phyloP scores from a whole-genome alignment of 164 flowering plant genomes.

The Hamamelis virginiana region DNA sequence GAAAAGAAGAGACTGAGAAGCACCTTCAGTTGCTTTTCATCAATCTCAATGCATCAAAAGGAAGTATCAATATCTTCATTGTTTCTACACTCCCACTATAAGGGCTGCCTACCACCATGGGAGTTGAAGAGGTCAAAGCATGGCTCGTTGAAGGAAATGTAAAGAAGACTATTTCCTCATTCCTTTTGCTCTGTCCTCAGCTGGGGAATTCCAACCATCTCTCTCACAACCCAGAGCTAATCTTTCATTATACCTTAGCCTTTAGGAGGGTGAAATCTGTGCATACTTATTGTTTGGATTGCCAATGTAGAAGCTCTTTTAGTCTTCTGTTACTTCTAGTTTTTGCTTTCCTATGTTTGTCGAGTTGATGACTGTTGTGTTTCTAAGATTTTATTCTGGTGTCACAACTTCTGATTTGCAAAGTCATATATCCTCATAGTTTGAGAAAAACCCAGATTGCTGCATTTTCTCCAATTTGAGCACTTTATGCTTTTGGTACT shows the following conservation, averaged over 20 bases:
- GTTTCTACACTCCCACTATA: conserved; percentile 47
- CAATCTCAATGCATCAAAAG: conserved; percentile 37
- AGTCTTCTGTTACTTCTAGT: background rate
- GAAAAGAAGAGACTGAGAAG: conserved; percentile 40
- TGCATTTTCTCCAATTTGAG: no score
- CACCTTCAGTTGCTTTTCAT: conserved; percentile 32
- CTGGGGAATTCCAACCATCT: background rate
- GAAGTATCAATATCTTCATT: conserved; percentile 50
- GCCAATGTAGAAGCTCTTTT: background rate
- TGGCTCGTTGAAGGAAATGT: conserved; percentile 27
- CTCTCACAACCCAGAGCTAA: background rate
- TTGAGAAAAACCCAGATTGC: background rate
- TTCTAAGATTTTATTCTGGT: conserved; percentile 4
- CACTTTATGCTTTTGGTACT: no score
- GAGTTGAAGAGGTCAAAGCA: conserved; percentile 34
- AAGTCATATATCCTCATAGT: background rate
- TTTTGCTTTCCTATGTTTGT: conserved; percentile 5
- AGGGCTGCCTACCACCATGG: conserved; percentile 54
- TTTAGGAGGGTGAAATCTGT: conserved; percentile 5
- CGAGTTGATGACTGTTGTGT: conserved; percentile 7
- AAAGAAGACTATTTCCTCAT: background rate
- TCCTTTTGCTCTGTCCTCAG: background rate
- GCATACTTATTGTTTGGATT: background rate
- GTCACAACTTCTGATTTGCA: background rate
- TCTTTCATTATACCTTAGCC: background rate